Evolutionary conservation across 805 yeast species (phyloP).

Genomic region (Zygosaccharomyces pseudorouxii): DNA sequence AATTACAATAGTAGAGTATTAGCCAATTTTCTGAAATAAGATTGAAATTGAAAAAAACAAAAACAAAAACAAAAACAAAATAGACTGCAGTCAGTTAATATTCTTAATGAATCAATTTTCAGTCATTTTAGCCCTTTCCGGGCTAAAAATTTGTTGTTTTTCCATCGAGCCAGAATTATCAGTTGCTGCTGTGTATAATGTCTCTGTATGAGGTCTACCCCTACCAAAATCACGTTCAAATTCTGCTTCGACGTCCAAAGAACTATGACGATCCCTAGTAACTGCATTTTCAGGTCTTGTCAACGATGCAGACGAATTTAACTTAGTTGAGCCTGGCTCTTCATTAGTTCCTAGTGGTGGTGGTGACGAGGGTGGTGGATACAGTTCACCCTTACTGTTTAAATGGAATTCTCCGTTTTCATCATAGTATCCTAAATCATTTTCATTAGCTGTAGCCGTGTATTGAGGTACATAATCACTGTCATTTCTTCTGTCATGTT

Average conservation of each 20-base stretch:
- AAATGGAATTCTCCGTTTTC: conserved; percentile 48
- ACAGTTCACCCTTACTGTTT: conserved; percentile 32
- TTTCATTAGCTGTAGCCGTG: conserved; percentile 59
- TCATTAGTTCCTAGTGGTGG: conserved; percentile 37
- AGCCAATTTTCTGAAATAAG: no score
- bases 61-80: not conserved
- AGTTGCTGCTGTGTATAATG: conserved; percentile 1
- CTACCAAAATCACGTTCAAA: conserved; percentile 18
- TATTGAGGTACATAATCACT: conserved; percentile 65
- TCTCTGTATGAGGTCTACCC: conserved; percentile 9
- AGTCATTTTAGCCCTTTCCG: conserved; percentile 11
- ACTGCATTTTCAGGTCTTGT: conserved; percentile 21
- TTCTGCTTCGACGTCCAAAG: conserved; percentile 10
- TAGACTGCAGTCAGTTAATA: not conserved
- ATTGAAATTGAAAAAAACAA: no score
- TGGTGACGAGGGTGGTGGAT: conserved; percentile 33
- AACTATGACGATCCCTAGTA: conserved; percentile 10
- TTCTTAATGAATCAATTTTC: not conserved
- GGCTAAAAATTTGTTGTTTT: conserved; percentile 10
- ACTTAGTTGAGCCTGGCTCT: conserved; percentile 33
- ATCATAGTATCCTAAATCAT: conserved; percentile 78
- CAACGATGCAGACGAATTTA: conserved; percentile 46
- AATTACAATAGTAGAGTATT: not conserved
- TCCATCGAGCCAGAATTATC: conserved; percentile 2
- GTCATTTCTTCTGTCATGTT: conserved; percentile 38